These are phyloP conservation scores for Amphichorda felina DNA, from an alignment of 2,329 filamentous ascomycete genomes.

Conservation along the genomic window DNA sequence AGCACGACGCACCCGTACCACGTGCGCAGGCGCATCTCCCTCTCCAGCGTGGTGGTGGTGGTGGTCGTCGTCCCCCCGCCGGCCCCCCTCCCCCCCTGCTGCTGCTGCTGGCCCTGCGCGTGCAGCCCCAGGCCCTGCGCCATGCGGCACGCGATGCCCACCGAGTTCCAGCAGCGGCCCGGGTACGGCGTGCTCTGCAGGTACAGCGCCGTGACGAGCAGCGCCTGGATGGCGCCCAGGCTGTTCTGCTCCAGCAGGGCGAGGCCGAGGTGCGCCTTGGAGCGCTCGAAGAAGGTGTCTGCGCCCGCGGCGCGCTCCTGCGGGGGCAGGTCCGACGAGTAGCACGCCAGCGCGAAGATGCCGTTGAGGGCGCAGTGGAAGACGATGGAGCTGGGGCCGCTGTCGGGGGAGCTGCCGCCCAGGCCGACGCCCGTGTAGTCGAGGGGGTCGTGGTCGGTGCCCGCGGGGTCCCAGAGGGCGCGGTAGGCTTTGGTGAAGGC, in stretches of 20 bases:
- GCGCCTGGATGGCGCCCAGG: conserved; percentile 24
- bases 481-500: conserved; percentile 27
- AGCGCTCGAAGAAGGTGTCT: conserved; percentile 18
- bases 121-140: conserved; percentile 29
- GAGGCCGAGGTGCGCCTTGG: conserved; percentile 16
- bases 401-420: neutral
- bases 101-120: conserved; percentile 13
- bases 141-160: conserved; percentile 26
- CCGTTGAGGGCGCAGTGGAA: conserved; percentile 20
- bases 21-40: conserved; percentile 20
- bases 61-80: no score
- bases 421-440: neutral
- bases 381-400: neutral
- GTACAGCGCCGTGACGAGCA: conserved; percentile 24
- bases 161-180: conserved; percentile 27
- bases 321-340: conserved; percentile 20
- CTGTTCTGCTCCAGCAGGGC: conserved; percentile 20
- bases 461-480: conserved; percentile 20
- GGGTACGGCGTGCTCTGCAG: conserved; percentile 28
- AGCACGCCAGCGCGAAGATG: conserved; percentile 27
- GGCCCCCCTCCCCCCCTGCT: no score
- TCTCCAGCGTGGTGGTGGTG: no score
- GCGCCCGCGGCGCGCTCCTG: conserved; percentile 9
- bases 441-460: neutral
- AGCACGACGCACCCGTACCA: conserved; percentile 27